Percentiles rank a stretch among this genome's conserved stretches.
These are phyloP conservation scores for Rhynchospora breviuscula DNA, from an alignment of 176 grass and related monocot genomes.

Conservation along the genomic window DNA sequence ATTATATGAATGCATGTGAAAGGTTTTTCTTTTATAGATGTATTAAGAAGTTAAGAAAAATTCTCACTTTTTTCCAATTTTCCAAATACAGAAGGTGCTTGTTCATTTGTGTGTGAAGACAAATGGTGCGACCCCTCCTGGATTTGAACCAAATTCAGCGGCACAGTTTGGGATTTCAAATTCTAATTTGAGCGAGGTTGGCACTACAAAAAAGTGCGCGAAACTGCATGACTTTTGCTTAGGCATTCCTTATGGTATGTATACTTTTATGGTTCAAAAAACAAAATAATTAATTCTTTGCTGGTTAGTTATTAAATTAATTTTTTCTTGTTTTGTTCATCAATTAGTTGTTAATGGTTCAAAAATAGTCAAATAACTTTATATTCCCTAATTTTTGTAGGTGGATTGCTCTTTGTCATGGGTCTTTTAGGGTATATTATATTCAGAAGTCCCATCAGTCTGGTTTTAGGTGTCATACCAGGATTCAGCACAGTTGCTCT, in stretches of 20 bases:
- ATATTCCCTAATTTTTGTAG: conserved; percentile 10
- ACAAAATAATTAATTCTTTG: neutral
- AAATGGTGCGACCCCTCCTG: neutral
- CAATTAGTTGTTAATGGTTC: neutral
- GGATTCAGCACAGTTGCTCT: conserved; percentile 7
- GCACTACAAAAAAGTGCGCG: conserved; percentile 1
- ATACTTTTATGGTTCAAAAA: neutral
- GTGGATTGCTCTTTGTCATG: conserved; percentile 24
- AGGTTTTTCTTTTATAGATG: too few relatives aligned
- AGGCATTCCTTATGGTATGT: conserved; percentile 24
- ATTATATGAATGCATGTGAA: too few relatives aligned
- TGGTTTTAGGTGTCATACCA: conserved; percentile 19
- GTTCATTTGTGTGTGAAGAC: conserved; percentile 4
- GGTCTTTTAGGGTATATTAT: conserved; percentile 15
- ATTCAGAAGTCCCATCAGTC: conserved; percentile 12
- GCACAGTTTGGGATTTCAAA: neutral
- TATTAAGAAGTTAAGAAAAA: neutral
- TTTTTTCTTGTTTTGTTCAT: neutral
- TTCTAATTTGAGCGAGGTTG: neutral
- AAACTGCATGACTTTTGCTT: conserved; percentile 23
- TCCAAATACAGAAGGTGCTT: neutral
- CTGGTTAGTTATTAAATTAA: neutral
- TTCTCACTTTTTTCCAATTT: neutral
- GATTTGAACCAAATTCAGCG: neutral
- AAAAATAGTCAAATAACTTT: neutral